These are phyloP conservation scores for Geosmithia morbida DNA, from an alignment of 2,329 filamentous ascomycete genomes.

Conservation along the genomic window DNA sequence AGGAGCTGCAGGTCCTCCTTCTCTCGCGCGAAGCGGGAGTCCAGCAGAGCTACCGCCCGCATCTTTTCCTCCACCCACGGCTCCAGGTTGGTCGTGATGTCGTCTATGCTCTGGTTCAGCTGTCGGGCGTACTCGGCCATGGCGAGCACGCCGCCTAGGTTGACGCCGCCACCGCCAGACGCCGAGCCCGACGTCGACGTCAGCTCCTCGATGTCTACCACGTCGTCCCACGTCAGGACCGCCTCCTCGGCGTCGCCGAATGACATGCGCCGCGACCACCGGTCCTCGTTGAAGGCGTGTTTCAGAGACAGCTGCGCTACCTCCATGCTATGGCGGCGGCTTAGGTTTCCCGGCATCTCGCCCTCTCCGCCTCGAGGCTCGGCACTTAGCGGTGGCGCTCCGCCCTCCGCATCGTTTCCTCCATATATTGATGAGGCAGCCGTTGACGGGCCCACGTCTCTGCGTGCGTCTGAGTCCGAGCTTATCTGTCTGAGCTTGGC, in stretches of 20 bases:
- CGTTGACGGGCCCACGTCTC: constrained; percentile 33
- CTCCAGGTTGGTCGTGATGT: constrained; percentile 35
- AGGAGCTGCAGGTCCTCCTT: constrained; percentile 50
- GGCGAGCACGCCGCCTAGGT: neutral
- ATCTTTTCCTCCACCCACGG: constrained; percentile 50
- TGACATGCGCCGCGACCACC: constrained; percentile 59
- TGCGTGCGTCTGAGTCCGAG: constrained; percentile 27
- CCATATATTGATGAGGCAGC: constrained; percentile 42
- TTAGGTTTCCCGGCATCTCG: constrained; percentile 32
- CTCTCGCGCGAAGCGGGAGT: constrained; percentile 46
- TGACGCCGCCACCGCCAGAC: neutral
- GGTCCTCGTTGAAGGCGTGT: constrained; percentile 34
- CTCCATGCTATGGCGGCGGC: constrained; percentile 47
- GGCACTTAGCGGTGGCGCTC: no score
- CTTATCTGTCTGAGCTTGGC: constrained; percentile 14
- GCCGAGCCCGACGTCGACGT: neutral
- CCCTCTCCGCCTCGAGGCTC: constrained; percentile 10
- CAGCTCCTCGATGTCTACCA: constrained; percentile 25
- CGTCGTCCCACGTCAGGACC: constrained; percentile 50
- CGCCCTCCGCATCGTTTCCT: constrained; percentile 34
- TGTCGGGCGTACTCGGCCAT: constrained; percentile 37
- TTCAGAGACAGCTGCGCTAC: constrained; percentile 14
- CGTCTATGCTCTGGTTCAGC: constrained; percentile 36
- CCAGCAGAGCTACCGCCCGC: constrained; percentile 38
- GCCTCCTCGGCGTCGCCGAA: constrained; percentile 65